Evolutionary conservation across 495 filamentous ascomycete genomes (phyloP), one percentile per base, ranked within the genome.

Genomic region (Xylaria telfairii): DNA sequence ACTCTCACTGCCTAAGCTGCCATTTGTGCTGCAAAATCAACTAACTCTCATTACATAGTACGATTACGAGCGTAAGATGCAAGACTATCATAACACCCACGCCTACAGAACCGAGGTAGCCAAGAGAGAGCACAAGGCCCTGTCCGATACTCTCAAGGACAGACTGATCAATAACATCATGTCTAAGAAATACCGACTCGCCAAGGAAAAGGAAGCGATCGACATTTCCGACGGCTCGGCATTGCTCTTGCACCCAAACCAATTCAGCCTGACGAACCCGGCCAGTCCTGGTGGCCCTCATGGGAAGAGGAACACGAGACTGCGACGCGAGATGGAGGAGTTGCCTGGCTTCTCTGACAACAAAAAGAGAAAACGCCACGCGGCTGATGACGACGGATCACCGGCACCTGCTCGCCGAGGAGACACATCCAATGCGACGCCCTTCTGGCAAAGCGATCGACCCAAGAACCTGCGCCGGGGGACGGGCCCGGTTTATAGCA

Each of bases 191-290:
- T 85, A 87, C 62, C 87, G 92, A 53, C 83, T 99, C 47, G 88
- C 91, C 75, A 90, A 91, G 69, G 96, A 99, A 73, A 98, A 97
- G 77, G 96, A 98, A 72, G 82, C 82, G 81, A 73, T 96, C 44
- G 96, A 98, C 72, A 92, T 98, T 44, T 88, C 91, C 17, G 96
- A 98, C 74, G 91, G 89, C 69, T 96, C 92, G 73, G 93, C 96
- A 15, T 87, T 96, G 6, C 89, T 97, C 39, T 87, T 97, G 8
- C 93, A 98, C 74, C 95, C 96, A 17, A 95, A 91, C 72, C 96
- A 99, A 76, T 98, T 94, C 81, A 92, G 91, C 79, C 89, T 97
- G 69, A 90, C 89, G 73, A 92, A 93, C 77, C 90, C 90, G 32
- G 83, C 91, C 19, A 94, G 92, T 77, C 93, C 94, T 13, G 92